Evolutionary conservation across 2,329 filamentous ascomycete genomes (phyloP).

Genomic region (Pseudophaeomoniella oleicola): DNA sequence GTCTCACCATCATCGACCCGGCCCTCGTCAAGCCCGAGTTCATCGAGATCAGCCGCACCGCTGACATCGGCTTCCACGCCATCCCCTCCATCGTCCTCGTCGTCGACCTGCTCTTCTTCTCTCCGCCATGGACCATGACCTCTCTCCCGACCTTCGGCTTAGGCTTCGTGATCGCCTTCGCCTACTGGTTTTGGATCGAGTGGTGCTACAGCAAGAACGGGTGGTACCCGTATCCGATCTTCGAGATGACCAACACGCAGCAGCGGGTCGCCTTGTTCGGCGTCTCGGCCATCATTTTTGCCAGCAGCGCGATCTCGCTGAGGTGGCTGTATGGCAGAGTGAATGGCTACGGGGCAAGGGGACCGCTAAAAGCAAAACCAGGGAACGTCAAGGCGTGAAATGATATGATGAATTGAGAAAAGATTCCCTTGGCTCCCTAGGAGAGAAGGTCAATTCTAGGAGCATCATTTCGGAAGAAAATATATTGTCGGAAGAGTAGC

Average conservation of each 20-base stretch:
- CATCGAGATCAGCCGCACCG: conserved; percentile 8
- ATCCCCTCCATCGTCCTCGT: conserved; percentile 39
- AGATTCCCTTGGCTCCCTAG: too few relatives aligned
- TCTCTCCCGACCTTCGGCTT: conserved; percentile 34
- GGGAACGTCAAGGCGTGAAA: conserved; percentile 6
- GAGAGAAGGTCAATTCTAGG: too few relatives aligned
- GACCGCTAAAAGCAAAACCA: conserved; percentile 8
- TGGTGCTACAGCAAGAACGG: conserved; percentile 43
- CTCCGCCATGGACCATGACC: conserved; percentile 45
- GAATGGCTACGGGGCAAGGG: conserved; percentile 18
- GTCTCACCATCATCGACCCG: conserved; percentile 32
- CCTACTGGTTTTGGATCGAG: conserved; percentile 53
- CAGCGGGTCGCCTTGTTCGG: conserved; percentile 57
- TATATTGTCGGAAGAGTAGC: too few relatives aligned
- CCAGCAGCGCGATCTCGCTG: conserved; percentile 50
- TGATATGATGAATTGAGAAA: too few relatives aligned
- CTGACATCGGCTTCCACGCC: conserved; percentile 34
- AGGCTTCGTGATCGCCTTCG: conserved; percentile 36
- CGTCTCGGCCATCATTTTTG: conserved; percentile 57
- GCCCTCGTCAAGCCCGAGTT: conserved; percentile 7
- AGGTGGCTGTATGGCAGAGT: conserved; percentile 53
- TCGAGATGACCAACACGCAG: conserved; percentile 49
- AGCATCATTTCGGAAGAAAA: too few relatives aligned
- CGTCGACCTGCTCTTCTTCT: conserved; percentile 41
- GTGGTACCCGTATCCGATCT: conserved; percentile 68